Evolutionary conservation across 805 yeast species (phyloP).

Genomic region (Priceomyces medius): DNA sequence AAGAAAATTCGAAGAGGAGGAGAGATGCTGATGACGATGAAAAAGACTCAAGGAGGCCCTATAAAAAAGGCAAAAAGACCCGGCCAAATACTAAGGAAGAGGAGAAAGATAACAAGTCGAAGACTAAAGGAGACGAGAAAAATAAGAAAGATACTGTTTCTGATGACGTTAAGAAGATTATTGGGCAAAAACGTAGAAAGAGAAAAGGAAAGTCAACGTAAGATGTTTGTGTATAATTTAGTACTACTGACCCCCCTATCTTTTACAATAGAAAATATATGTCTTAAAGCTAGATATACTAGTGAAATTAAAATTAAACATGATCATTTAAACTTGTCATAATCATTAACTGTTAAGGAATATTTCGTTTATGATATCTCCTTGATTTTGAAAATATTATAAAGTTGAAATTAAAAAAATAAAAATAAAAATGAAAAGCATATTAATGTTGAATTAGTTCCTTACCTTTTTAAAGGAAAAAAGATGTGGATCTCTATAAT

Average conservation of each 20-base stretch:
- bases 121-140: slow-evolving; percentile 37
- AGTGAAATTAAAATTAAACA: not conserved
- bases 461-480: no score
- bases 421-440: no score
- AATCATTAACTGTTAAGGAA: no score
- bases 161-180: slow-evolving; percentile 59
- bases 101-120: slow-evolving; percentile 43
- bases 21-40: slow-evolving; percentile 16
- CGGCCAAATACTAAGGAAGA: slow-evolving; percentile 19
- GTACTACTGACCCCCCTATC: not conserved
- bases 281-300: not conserved
- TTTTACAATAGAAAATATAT: not conserved
- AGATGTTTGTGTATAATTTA: not conserved
- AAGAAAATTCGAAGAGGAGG: slow-evolving; percentile 20
- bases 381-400: no score
- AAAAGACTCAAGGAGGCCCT: slow-evolving; percentile 11
- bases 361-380: no score
- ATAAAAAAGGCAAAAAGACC: slow-evolving; percentile 6
- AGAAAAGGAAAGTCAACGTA: slow-evolving; percentile 44
- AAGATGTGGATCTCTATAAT: not conserved
- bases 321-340: not conserved
- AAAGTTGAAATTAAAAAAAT: no score
- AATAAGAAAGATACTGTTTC: slow-evolving; percentile 29
- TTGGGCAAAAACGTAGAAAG: slow-evolving; percentile 68
- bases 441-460: no score